phyloP scores from a whole-genome alignment of 2,329 filamentous ascomycete genomes.

The Fusarium annulatum region DNA sequence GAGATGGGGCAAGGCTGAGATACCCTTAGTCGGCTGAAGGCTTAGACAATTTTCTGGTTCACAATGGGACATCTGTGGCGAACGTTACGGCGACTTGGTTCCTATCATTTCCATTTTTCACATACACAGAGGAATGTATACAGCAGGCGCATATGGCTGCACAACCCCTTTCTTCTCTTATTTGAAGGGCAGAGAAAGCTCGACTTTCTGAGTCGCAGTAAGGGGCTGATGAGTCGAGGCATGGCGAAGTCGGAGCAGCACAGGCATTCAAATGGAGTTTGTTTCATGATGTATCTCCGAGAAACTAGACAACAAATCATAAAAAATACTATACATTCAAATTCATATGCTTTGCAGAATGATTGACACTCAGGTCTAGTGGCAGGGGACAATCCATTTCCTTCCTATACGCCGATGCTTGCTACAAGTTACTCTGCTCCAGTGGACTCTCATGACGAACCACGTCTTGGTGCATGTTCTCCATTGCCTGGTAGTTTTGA shows the following conservation, averaged over 20 bases:
- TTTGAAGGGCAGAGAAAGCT: slow-evolving; percentile 12
- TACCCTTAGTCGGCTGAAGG: slow-evolving; percentile 52
- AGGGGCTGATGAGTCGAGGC: slow-evolving; percentile 13
- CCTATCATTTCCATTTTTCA: slow-evolving; percentile 31
- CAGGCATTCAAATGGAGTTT: slow-evolving; percentile 35
- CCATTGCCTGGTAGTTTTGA: slow-evolving; percentile 30
- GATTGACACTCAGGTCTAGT: background rate
- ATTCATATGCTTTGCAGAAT: background rate
- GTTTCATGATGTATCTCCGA: slow-evolving; percentile 21
- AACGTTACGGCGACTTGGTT: slow-evolving; percentile 24
- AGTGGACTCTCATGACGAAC: background rate
- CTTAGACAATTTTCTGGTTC: slow-evolving; percentile 50
- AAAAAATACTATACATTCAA: slow-evolving; percentile 33
- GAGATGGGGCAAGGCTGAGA: slow-evolving; percentile 45
- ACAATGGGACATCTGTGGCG: slow-evolving; percentile 33
- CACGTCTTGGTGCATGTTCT: slow-evolving; percentile 24
- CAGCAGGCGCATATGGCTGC: slow-evolving; percentile 31
- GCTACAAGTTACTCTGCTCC: background rate
- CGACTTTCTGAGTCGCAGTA: slow-evolving; percentile 20
- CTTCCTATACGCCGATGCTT: slow-evolving; percentile 27
- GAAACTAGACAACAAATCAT: slow-evolving; percentile 38
- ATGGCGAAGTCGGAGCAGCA: slow-evolving; percentile 28
- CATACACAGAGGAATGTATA: slow-evolving; percentile 22
- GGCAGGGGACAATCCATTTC: background rate
- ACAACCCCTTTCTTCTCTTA: slow-evolving; percentile 22